These are phyloP conservation scores for Trypanosoma platydactyli DNA, from an alignment of 208 protist genomes.

Conservation along the genomic window DNA sequence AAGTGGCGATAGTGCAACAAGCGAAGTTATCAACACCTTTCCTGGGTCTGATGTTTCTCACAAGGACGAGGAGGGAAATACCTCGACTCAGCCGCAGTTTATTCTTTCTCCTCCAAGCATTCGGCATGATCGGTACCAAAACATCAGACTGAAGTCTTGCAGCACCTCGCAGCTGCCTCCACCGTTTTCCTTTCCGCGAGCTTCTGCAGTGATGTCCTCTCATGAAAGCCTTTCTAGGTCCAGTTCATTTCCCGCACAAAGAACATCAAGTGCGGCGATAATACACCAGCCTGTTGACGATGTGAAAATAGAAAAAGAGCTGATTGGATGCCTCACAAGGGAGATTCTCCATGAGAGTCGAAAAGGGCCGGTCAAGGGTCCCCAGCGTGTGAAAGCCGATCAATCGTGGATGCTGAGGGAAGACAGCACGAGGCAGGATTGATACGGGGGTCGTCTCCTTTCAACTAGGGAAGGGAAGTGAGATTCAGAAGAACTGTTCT, in stretches of 20 bases:
- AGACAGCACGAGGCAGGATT: not conserved
- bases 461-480: not conserved
- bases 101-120: conserved; percentile 3
- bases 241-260: not conserved
- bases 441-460: not conserved
- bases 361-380: not conserved
- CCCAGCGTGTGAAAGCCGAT: not conserved
- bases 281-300: not conserved
- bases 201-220: not conserved
- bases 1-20: not conserved
- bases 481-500: not conserved
- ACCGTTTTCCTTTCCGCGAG: not conserved
- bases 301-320: conserved; percentile 6
- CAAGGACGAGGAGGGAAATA: not conserved
- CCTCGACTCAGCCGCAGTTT: conserved; percentile 6
- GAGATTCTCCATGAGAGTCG: conserved; percentile 13
- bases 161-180: not conserved
- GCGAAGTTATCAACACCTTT: not conserved
- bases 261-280: not conserved
- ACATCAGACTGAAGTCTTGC: not conserved
- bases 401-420: not conserved
- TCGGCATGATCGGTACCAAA: not conserved
- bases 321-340: conserved; percentile 12
- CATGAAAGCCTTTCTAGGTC: not conserved
- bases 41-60: not conserved